Percentiles rank a stretch among this genome's conserved stretches.
These are phyloP conservation scores for Colletotrichum liriopes DNA, from an alignment of 2,329 filamentous ascomycete genomes.

Conservation along the genomic window DNA sequence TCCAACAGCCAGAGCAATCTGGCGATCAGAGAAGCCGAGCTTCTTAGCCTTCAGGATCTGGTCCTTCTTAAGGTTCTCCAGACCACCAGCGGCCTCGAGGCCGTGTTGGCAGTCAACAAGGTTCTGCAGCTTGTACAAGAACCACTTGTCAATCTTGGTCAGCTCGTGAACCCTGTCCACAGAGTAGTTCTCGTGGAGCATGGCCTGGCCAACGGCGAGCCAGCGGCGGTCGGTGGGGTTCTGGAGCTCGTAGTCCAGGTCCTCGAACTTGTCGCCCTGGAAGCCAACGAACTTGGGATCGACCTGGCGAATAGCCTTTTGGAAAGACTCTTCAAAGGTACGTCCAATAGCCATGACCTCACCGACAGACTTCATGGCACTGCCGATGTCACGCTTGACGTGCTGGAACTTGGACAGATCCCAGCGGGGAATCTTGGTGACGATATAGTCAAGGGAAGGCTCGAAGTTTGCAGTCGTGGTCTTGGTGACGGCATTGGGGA, in stretches of 20 bases:
- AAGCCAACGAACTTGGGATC: constrained; percentile 94
- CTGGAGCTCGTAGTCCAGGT: constrained; percentile 89
- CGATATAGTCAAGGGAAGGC: constrained; percentile 96
- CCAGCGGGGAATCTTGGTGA: constrained; percentile 99
- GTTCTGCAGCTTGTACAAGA: constrained; percentile 98
- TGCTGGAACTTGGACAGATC: constrained; percentile 99
- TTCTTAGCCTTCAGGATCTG: constrained; percentile 94
- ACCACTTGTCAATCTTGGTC: constrained; percentile 99
- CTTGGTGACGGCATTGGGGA: constrained; percentile 98
- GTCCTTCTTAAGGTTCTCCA: constrained; percentile 90
- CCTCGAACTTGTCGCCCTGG: constrained; percentile 94
- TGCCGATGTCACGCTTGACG: constrained; percentile 97
- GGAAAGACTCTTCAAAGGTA: constrained; percentile 98
- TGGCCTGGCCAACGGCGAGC: constrained; percentile 97
- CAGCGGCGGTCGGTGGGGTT: constrained; percentile 97
- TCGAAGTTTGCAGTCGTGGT: constrained; percentile 99
- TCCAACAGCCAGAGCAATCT: constrained; percentile 90
- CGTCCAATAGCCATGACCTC: constrained; percentile 99
- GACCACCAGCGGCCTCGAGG: constrained; percentile 85
- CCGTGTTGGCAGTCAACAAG: constrained; percentile 92
- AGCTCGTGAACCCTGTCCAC: constrained; percentile 93
- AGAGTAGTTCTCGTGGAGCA: constrained; percentile 96
- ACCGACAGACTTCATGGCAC: constrained; percentile 98
- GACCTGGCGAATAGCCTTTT: constrained; percentile 98
- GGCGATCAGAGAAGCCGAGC: constrained; percentile 96